Percentiles rank a stretch among this genome's conserved stretches.
phyloP scores from a whole-genome alignment of 495 filamentous ascomycete species.

The Xylaria palmicola region DNA sequence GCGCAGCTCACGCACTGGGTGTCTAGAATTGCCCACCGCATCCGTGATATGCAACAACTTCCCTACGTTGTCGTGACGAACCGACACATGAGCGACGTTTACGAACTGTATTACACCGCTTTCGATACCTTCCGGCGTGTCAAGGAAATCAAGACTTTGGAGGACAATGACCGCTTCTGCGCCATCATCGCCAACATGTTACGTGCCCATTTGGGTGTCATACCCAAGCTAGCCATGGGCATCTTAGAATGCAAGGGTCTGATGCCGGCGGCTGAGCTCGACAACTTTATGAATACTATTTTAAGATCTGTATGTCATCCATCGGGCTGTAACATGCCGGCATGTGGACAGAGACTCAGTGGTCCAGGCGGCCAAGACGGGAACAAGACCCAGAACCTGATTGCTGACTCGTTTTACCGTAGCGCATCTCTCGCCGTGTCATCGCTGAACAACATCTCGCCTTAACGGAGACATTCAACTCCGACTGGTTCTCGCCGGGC shows the following conservation, averaged over 20 bases:
- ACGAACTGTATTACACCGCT: constrained; percentile 93
- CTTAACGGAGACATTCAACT: constrained; percentile 93
- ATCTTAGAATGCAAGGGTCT: constrained; percentile 82
- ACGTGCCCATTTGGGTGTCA: constrained; percentile 86
- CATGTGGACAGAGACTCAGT: background rate
- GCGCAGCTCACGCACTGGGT: background rate
- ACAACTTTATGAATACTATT: constrained; percentile 93
- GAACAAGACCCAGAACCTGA: no score
- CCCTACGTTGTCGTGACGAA: constrained; percentile 98
- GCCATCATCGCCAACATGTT: constrained; percentile 74
- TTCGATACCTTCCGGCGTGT: constrained; percentile 87
- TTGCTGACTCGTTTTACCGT: constrained; percentile 15
- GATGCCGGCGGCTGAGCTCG: constrained; percentile 74
- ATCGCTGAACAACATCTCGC: constrained; percentile 98
- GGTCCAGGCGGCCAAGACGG: no score
- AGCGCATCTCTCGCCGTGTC: constrained; percentile 92
- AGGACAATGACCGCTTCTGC: constrained; percentile 91
- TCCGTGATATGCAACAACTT: constrained; percentile 95
- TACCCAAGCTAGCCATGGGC: constrained; percentile 91
- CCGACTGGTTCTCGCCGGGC: constrained; percentile 85
- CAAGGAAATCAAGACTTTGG: constrained; percentile 76
- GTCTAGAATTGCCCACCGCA: constrained; percentile 78
- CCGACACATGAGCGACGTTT: constrained; percentile 86
- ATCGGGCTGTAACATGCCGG: background rate
- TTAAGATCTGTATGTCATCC: constrained; percentile 71